phyloP scores from a whole-genome alignment of 192 early-diverging fungal genomes.

The Coemansia asiatica region DNA sequence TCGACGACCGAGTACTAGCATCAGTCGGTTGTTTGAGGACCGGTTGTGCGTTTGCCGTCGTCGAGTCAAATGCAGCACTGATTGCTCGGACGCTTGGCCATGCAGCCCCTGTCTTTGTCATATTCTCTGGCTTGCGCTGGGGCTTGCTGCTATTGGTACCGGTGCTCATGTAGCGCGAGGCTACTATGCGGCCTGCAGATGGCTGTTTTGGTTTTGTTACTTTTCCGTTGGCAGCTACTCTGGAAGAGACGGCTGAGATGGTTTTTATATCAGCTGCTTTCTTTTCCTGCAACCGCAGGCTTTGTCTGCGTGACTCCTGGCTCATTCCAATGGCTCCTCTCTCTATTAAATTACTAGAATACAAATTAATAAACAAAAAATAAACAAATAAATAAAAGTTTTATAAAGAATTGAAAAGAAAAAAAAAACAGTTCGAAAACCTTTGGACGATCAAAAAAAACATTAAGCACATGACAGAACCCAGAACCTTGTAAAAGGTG shows the following conservation, averaged over 20 bases:
- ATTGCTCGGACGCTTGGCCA: slow-evolving; percentile 6
- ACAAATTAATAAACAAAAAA: not conserved
- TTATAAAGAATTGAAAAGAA: no score
- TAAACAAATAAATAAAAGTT: not conserved
- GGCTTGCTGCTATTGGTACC: slow-evolving; percentile 9
- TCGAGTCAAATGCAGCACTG: slow-evolving; percentile 7
- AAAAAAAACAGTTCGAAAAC: not conserved
- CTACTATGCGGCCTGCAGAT: slow-evolving; percentile 26
- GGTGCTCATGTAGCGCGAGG: slow-evolving; percentile 47
- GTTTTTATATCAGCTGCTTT: not conserved
- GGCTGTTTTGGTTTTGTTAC: slow-evolving; percentile 32
- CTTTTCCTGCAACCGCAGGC: slow-evolving; percentile 23
- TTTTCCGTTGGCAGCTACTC: slow-evolving; percentile 12
- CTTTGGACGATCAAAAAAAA: no score
- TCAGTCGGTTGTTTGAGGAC: not conserved
- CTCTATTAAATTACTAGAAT: slow-evolving; percentile 2
- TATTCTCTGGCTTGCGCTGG: slow-evolving; percentile 4
- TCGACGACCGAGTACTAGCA: not conserved
- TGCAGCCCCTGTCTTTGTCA: not conserved
- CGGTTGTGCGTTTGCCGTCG: not conserved
- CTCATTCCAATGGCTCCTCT: slow-evolving; percentile 12
- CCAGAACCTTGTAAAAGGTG: slow-evolving; percentile 7
- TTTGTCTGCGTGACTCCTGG: slow-evolving; percentile 35
- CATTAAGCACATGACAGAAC: slow-evolving; percentile 6
- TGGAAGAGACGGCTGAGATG: not conserved